Base-by-base conservation (phyloP, 2,329 filamentous ascomycete genomes). In the Fusarium sp. region DNA sequence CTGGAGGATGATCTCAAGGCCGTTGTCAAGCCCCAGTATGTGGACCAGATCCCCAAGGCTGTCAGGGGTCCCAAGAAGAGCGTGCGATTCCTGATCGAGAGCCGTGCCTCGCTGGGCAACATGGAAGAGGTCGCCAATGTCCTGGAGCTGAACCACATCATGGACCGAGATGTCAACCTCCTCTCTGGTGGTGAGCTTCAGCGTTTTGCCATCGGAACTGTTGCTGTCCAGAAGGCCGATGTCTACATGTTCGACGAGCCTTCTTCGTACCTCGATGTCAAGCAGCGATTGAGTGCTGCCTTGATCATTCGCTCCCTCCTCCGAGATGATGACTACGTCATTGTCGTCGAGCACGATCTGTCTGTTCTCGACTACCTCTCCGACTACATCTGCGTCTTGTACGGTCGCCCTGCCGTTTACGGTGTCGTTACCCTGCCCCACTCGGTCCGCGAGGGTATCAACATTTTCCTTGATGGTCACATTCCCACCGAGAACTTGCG, bases 191-290 rank as follows among this genome's bases (percentile, higher is more conserved):
- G 96, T 89, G 97, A 99, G 85, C 89, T 99, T 81, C 96, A 99
- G 85, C 93, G 96, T 85, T 99, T 99, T 80, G 96, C 96, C 79
- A 98, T 99, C 78, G 96, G 94, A 80, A 94, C 96, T 61, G 95
- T 98, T 73, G 98, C 95, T 80, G 95, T 98, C 24, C 96, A 98
- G 83, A 92, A 97, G 80, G 96, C 96, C 77, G 96, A 99, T 83
- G 94, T 97, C 13, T 99, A 99, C 89, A 98, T 99, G 96, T 99
- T 99, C 80, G 96, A 99, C 84, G 96, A 99, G 87, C 97, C 97
- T 20, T 98, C 96, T 45, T 99, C 96, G 40, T 99, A 98, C 85
- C 90, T 99, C 67, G 97, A 99, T 93, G 96, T 99, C 82, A 98
- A 98, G 90, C 96, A 99, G 86, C 94, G 96, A 92, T 88, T 99